These are phyloP conservation scores for Pythium sp. DNA, from an alignment of 352 stramenopile genomes.

Conservation along the genomic window DNA sequence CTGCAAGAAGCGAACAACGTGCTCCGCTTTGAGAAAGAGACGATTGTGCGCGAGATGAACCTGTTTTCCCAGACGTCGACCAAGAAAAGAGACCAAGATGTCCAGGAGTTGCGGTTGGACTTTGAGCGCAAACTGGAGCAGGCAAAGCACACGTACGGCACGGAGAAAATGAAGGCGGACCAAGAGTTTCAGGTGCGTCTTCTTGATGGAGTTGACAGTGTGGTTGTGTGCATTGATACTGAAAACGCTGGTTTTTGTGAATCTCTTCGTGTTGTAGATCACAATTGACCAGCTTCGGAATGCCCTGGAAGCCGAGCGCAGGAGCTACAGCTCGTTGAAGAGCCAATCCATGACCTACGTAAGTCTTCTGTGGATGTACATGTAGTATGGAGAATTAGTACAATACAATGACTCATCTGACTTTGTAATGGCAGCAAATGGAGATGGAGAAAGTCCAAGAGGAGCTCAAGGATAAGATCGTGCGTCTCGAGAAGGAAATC, in stretches of 20 bases:
- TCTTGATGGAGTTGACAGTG: not conserved
- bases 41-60: slow-evolving; percentile 55
- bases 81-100: slow-evolving; percentile 53
- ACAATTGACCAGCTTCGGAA: slow-evolving; percentile 35
- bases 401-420: slow-evolving; percentile 22
- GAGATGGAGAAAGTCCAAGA: slow-evolving; percentile 38
- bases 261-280: slow-evolving; percentile 19
- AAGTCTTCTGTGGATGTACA: slow-evolving; percentile 8
- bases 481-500: slow-evolving; percentile 65
- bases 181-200: slow-evolving; percentile 48
- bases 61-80: slow-evolving; percentile 42
- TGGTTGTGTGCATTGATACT: not conserved
- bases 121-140: slow-evolving; percentile 57
- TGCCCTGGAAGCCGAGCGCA: slow-evolving; percentile 36
- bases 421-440: slow-evolving; percentile 25
- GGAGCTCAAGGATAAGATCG: slow-evolving; percentile 52
- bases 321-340: slow-evolving; percentile 31
- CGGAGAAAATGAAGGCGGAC: slow-evolving; percentile 46
- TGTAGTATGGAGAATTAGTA: not conserved
- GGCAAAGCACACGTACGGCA: slow-evolving; percentile 43
- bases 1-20: slow-evolving; percentile 53
- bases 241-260: slow-evolving; percentile 1
- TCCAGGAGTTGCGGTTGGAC: slow-evolving; percentile 46
- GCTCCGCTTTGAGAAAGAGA: slow-evolving; percentile 72
- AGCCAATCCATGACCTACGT: slow-evolving; percentile 41